Evolutionary conservation across 176 grass and related monocot species (phyloP), one percentile per base, ranked within the genome.

Genomic region (Themeda triandra): DNA sequence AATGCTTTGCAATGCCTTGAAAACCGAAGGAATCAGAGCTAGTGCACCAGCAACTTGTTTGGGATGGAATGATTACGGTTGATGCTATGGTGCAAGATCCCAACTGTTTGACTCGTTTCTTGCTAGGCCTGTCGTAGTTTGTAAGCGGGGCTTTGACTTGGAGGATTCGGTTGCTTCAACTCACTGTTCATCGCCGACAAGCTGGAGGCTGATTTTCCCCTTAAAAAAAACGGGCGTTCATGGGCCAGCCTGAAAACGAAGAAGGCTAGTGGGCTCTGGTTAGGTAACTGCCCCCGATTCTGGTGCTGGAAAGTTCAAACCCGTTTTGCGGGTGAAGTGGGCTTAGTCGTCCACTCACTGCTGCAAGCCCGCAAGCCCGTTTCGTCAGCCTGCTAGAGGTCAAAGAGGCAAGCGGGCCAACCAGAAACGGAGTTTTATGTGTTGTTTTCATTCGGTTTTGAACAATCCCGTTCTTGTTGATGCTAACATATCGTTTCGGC

Each of bases 121-220:
- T 41, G 42, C 5, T 54, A 25, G 46, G 46, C 0, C 27, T 69
- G 7, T 65, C 42, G 44, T 72, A 18, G 18, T 56, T 10, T 41
- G 8, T 7, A 89, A 77, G 78, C 32, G 10, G 71, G 41, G 1
- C 14, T 78, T 77, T 82, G 78, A 86, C 88, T 21, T 10, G 0
- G 70, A 14, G 71, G 30, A 24, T 18, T 41, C 15, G 62, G 8
- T 76, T 18, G 24, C 48, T 80, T 76, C 8, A 10, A 13, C 12
- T 0, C 13, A 29, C 12, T 8, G 13, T 76, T 62, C n/a, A 75
- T 33, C 19, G 71, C 75, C 58, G 58, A 75, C 69, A 73, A 59
- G 44, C 9, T 8, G 5, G 42, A 21, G 21, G 79, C 30, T 59
- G 28, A 36, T 75, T 45, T 75, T 44, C 78, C 2, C 2, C 5